These are phyloP conservation scores for Yamadazyma dushanensis DNA, from an alignment of 1,139 yeast species.

Conservation along the genomic window DNA sequence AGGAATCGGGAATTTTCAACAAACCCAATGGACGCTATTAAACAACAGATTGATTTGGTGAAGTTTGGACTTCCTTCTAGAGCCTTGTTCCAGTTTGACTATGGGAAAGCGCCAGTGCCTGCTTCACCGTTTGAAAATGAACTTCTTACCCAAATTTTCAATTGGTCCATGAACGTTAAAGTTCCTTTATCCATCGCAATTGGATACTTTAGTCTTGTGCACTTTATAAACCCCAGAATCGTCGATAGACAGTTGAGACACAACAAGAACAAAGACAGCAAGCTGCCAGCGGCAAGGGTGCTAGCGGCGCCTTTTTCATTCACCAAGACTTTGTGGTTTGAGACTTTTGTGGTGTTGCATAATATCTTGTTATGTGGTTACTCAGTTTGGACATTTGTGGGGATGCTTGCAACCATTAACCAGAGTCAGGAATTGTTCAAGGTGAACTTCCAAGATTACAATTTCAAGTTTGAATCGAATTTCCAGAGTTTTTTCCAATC, in stretches of 20 bases:
- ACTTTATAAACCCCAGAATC: conserved; percentile 48
- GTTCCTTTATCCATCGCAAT: conserved; percentile 62
- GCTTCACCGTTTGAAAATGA: conserved; percentile 37
- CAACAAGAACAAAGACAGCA: conserved; percentile 15
- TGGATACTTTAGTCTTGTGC: conserved; percentile 61
- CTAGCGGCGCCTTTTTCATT: conserved; percentile 58
- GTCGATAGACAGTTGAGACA: conserved; percentile 34
- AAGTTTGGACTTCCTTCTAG: conserved; percentile 40
- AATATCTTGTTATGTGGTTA: conserved; percentile 63
- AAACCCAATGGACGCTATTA: conserved; percentile 8
- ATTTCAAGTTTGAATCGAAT: conserved; percentile 13
- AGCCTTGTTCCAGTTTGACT: conserved; percentile 34
- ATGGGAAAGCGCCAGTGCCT: conserved; percentile 33
- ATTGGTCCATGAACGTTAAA: conserved; percentile 34
- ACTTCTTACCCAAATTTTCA: conserved; percentile 27
- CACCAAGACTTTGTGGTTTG: conserved; percentile 49
- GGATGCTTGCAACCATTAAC: conserved; percentile 58
- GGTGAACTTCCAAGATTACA: conserved; percentile 14
- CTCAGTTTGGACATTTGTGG: conserved; percentile 71
- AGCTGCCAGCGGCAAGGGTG: conserved; percentile 32
- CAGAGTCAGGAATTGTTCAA: conserved; percentile 32
- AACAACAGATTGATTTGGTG: conserved; percentile 20
- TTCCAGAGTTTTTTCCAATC: conserved; percentile 50
- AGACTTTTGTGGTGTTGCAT: conserved; percentile 59
- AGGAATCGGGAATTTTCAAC: conserved; percentile 18